Percentiles rank a stretch among this genome's conserved stretches.
Conservation (phyloP, 495 filamentous ascomycete species). For the Neurospora sp. region DNA sequence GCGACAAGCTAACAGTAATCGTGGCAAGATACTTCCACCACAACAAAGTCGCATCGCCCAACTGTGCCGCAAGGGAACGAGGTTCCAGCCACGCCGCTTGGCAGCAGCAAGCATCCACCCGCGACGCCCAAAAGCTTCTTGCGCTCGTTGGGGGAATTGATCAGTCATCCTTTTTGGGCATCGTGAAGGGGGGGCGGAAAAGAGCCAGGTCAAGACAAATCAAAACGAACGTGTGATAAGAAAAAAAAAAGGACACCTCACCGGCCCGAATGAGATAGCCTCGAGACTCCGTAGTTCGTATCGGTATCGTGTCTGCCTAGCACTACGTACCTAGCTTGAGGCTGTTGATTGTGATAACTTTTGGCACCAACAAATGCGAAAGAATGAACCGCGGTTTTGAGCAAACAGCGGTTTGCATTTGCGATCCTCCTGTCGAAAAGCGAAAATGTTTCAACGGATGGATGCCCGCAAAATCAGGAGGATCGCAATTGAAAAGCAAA, state of each 20-base stretch:
- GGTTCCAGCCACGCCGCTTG: background rate
- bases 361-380: background rate
- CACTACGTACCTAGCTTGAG: background rate
- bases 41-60: background rate
- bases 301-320: background rate
- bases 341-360: background rate
- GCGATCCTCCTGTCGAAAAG: background rate
- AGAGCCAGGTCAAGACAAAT: background rate
- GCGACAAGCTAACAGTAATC: too few relatives aligned
- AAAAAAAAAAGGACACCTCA: background rate
- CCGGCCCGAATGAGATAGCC: background rate
- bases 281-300: background rate
- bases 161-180: background rate
- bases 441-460: background rate
- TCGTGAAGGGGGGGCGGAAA: background rate
- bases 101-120: background rate
- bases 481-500: background rate
- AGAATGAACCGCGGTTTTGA: background rate
- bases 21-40: background rate
- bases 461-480: background rate
- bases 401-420: background rate
- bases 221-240: background rate
- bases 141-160: background rate
- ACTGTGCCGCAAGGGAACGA: background rate
- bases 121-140: background rate